These are phyloP conservation scores for Cryptosporidium muris DNA, from an alignment of 169 alveolate species.

Conservation along the genomic window DNA sequence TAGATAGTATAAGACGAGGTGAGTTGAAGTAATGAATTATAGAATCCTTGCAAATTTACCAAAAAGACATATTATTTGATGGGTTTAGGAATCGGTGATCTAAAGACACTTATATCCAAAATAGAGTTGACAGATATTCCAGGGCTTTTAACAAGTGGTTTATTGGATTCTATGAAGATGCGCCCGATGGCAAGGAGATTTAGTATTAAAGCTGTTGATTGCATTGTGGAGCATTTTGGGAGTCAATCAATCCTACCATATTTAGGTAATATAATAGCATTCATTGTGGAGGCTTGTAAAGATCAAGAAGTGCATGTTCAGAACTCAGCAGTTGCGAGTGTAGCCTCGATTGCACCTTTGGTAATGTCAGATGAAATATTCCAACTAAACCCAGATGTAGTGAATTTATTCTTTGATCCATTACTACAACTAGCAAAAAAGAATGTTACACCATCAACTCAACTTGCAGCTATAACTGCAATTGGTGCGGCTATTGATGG, in stretches of 20 bases:
- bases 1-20: conserved; percentile 70
- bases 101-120: conserved; percentile 13
- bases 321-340: conserved; percentile 55
- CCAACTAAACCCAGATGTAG: conserved; percentile 55
- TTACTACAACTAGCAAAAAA: conserved; percentile 36
- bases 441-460: conserved; percentile 39
- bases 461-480: conserved; percentile 48
- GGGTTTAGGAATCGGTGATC: conserved; percentile 41
- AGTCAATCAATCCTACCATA: conserved; percentile 25
- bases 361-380: conserved; percentile 35
- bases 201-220: conserved; percentile 46
- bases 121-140: conserved; percentile 58
- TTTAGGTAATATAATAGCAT: conserved; percentile 9
- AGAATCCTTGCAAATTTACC: neutral
- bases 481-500: conserved; percentile 68
- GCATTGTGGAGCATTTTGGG: conserved; percentile 62
- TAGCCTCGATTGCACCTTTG: conserved; percentile 15
- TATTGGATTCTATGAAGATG: conserved; percentile 56
- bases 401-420: conserved; percentile 55
- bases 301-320: conserved; percentile 64
- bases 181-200: conserved; percentile 71
- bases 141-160: conserved; percentile 61
- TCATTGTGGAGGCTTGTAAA: conserved; percentile 44
- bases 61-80: neutral
- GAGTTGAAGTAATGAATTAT: neutral